Conservation (phyloP, 768 basidiomycete genomes). For the Lentinula raphanica region DNA sequence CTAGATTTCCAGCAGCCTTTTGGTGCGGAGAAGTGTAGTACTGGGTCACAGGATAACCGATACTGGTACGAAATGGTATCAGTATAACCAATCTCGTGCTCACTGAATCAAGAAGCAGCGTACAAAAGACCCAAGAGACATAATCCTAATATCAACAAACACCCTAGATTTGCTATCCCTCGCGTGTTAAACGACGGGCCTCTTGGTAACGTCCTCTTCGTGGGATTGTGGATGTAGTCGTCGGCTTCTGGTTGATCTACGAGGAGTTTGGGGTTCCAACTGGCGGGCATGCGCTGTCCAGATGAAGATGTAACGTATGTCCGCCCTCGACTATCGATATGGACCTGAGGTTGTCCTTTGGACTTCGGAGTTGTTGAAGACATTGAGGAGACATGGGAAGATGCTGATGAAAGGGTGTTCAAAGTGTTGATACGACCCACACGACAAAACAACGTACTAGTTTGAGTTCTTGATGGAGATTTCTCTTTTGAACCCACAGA, state of each 20-base stretch:
- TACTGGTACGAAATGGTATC: constrained; percentile 14
- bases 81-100: constrained; percentile 13
- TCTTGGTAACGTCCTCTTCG: constrained; percentile 34
- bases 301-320: neutral
- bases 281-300: neutral
- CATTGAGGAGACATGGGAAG: too few species aligned
- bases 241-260: constrained; percentile 5
- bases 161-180: constrained; percentile 46
- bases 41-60: constrained; percentile 32
- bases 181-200: constrained; percentile 40
- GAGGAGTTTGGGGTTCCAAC: constrained; percentile 2
- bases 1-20: constrained; percentile 34
- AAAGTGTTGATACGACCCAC: too few species aligned
- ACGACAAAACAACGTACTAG: too few species aligned
- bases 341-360: neutral
- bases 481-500: too few species aligned
- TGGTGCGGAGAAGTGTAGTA: constrained; percentile 23
- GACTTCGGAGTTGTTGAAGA: too few species aligned
- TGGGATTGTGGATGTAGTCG: constrained; percentile 11
- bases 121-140: constrained; percentile 35
- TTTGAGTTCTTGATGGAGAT: too few species aligned
- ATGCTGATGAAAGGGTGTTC: too few species aligned
- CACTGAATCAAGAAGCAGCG: constrained; percentile 9
- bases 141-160: constrained; percentile 30
- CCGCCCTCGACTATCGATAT: too few species aligned